Evolutionary conservation across 2,329 filamentous ascomycete genomes (phyloP).

Genomic region (Diaporthe sp.): DNA sequence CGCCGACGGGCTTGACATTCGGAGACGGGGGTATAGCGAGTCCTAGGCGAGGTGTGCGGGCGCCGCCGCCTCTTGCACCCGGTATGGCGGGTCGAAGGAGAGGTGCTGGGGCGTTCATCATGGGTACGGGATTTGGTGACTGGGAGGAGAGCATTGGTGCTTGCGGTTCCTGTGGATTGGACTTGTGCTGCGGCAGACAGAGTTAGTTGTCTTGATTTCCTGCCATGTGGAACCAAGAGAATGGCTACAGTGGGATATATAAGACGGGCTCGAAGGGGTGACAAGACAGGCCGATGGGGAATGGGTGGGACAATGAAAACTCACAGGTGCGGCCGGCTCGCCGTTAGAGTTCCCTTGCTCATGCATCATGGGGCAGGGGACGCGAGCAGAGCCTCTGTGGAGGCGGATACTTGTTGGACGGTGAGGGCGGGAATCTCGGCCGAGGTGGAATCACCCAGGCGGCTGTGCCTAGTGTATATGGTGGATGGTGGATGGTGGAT

Average conservation of each 20-base stretch:
- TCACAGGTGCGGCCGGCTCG: conserved; percentile 33
- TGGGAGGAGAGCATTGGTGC: conserved; percentile 38
- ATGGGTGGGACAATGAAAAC: conserved; percentile 14
- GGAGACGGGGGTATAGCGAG: conserved; percentile 91
- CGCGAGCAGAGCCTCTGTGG: conserved; percentile 21
- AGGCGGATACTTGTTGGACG: conserved; percentile 9
- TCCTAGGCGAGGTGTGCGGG: conserved; percentile 80
- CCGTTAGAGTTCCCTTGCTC: conserved; percentile 36
- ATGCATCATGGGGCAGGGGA: conserved; percentile 36
- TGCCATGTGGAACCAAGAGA: neutral
- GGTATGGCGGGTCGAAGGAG: conserved; percentile 86
- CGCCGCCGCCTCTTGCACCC: conserved; percentile 70
- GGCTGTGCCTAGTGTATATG: conserved; percentile 14
- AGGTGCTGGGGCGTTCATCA: conserved; percentile 78
- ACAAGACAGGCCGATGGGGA: neutral
- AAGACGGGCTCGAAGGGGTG: conserved; percentile 3
- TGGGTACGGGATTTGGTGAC: conserved; percentile 54
- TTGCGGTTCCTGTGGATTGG: conserved; percentile 27
- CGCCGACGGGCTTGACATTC: conserved; percentile 79
- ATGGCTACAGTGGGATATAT: neutral
- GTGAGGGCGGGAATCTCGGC: conserved; percentile 20
- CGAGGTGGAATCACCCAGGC: conserved; percentile 21
- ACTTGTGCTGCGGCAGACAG: conserved; percentile 13
- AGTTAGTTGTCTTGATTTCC: conserved; percentile 12
- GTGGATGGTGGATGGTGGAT: conserved; percentile 17